These are phyloP conservation scores for Xylariomycetidae sp. DNA, from an alignment of 2,329 filamentous ascomycete species.

Conservation along the genomic window DNA sequence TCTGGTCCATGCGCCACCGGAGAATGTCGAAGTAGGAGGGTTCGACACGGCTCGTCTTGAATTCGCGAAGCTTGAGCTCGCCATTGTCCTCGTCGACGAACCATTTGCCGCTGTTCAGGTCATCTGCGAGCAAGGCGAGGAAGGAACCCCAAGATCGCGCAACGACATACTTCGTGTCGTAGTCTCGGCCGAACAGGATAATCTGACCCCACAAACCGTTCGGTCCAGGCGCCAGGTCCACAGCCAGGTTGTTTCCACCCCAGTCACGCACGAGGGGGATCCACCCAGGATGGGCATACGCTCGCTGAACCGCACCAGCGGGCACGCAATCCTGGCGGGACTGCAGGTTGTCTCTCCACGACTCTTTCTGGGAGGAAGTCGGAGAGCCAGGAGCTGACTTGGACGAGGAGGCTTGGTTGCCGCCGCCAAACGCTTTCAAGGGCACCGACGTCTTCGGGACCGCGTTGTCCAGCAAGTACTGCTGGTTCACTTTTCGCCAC, in stretches of 20 bases:
- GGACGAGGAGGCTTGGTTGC: conserved; percentile 63
- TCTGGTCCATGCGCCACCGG: conserved; percentile 92
- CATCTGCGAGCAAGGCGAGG: conserved; percentile 80
- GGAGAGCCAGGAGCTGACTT: conserved; percentile 47
- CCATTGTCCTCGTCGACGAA: conserved; percentile 86
- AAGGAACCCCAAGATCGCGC: conserved; percentile 88
- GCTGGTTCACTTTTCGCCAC: conserved; percentile 88
- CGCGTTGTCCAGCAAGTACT: conserved; percentile 64
- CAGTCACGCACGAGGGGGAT: conserved; percentile 94
- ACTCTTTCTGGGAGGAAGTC: conserved; percentile 48
- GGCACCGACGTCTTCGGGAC: conserved; percentile 57
- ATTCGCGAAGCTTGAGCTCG: conserved; percentile 88
- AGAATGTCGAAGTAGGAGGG: conserved; percentile 92
- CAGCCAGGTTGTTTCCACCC: conserved; percentile 95
- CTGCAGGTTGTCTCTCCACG: conserved; percentile 82
- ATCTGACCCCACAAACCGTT: conserved; percentile 92
- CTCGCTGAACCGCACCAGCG: conserved; percentile 78
- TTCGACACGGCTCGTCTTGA: conserved; percentile 83
- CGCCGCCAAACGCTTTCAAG: conserved; percentile 66
- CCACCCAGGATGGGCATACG: conserved; percentile 90
- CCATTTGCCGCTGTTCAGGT: conserved; percentile 83
- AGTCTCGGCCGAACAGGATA: conserved; percentile 94
- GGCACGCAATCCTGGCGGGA: conserved; percentile 84
- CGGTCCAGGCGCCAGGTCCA: conserved; percentile 87
- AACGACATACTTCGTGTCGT: conserved; percentile 96